Evolutionary conservation across 176 grass and related monocot genomes (phyloP), one percentile per base, ranked within the genome.

Genomic region (Chloris gayana): DNA sequence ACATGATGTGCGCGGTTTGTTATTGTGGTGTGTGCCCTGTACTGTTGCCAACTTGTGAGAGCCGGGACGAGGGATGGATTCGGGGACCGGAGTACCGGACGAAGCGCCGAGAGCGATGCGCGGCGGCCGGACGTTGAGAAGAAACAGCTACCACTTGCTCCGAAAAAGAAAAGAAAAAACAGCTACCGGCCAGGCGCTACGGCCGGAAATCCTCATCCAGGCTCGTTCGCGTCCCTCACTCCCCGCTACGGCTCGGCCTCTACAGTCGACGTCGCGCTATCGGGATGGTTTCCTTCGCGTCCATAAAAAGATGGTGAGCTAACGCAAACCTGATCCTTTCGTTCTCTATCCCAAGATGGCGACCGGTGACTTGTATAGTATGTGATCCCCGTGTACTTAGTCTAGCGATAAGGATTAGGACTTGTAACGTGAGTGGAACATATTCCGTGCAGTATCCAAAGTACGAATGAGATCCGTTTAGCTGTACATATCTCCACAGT

Each of bases 111-210:
- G 29, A 64, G 17, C 42, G 64, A 29, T 58, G 39, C 64, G 54
- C 64, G 54, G 30, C n/a, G 54, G 41, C 10, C 74, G 54, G 31
- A 35, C 18, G 14, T 68, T 73, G 27, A 30, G 68, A 79, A 68
- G 81, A 82, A 51, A 19, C 21, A 8, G 62, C 29, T 24, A 22
- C 14, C 31, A 7, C n/a, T 10, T 44, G 1, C 41, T 44, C 41
- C 4, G 35, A 5, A 37, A 13, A 44, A 2, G 11, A 44, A 44
- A 44, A 12, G 9, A 11, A 2, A 44, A 82, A 50, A 34, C 19
- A 7, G 62, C 29, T 24, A 22, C 8, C 22, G 27, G 58, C 12
- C 58, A 13, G 12, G 56, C 56, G 22, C n/a, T 10, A 24, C 8
- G 3, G 58, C 58, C n/a, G n/a, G n/a, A n/a, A n/a, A n/a, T n/a